phyloP scores from a whole-genome alignment of 2,329 filamentous ascomycete species.

The Chaetothyriales sp. region DNA sequence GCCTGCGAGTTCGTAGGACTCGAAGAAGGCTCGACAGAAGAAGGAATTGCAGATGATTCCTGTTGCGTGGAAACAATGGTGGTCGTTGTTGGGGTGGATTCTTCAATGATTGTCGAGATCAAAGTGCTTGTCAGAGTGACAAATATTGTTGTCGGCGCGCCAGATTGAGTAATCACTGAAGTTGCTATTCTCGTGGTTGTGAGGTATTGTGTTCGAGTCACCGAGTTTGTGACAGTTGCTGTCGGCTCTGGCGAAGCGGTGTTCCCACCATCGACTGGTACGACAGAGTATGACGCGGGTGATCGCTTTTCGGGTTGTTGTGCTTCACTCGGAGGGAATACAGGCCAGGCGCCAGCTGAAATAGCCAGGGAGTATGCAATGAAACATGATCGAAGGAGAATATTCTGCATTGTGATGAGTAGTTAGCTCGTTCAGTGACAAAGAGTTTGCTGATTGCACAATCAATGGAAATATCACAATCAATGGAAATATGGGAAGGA shows the following conservation, averaged over 20 bases:
- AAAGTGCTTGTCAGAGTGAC: slow-evolving; percentile 10
- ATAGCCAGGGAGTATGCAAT: slow-evolving; percentile 1
- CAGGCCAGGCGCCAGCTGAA: slow-evolving; percentile 6
- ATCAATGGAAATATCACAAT: too few relatives aligned
- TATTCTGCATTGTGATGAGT: slow-evolving; percentile 1
- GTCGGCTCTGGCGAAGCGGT: slow-evolving; percentile 11
- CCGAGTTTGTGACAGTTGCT: slow-evolving; percentile 16
- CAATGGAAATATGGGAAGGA: not conserved
- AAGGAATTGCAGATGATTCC: slow-evolving; percentile 1
- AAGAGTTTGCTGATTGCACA: not conserved
- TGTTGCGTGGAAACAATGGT: not conserved
- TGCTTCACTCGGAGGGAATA: slow-evolving; percentile 4
- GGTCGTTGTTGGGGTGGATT: slow-evolving; percentile 1
- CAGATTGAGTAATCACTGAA: slow-evolving; percentile 11
- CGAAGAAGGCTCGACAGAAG: not conserved
- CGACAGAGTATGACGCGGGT: slow-evolving; percentile 20
- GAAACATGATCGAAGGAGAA: slow-evolving; percentile 3
- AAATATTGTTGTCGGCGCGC: slow-evolving; percentile 15
- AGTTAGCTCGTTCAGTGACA: slow-evolving; percentile 4
- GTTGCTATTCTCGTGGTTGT: slow-evolving; percentile 20
- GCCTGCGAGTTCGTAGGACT: slow-evolving; percentile 3
- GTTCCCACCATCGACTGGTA: slow-evolving; percentile 21
- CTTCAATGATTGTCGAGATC: slow-evolving; percentile 9
- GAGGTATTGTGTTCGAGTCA: slow-evolving; percentile 14
- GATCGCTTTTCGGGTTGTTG: slow-evolving; percentile 4